A percentile compares a stretch with the other conserved stretches of the same genome.
Evolutionary conservation across 306 rosid species (phyloP).

Genomic region (Trichosanthes cucumerina): DNA sequence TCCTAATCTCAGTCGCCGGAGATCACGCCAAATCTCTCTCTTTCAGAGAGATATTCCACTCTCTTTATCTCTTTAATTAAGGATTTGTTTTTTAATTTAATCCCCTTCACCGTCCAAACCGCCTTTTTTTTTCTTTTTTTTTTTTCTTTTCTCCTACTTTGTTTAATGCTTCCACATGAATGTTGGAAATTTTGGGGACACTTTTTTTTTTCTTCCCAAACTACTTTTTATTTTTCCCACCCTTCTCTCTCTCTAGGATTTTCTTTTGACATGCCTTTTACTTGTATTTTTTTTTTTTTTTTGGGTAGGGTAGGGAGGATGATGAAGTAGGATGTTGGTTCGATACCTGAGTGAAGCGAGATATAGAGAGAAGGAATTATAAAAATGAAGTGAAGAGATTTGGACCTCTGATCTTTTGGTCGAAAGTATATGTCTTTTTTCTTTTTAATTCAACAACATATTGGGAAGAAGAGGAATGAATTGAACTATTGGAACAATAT

Average conservation of each 20-base stretch:
- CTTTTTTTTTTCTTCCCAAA: neutral
- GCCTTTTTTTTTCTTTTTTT: neutral
- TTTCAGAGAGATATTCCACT: neutral
- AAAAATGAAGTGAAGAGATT: no score
- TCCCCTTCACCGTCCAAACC: constrained; percentile 27
- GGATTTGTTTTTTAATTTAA: neutral
- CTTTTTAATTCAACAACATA: no score
- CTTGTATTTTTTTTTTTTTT: neutral
- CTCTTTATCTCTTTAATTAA: neutral
- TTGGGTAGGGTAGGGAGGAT: neutral
- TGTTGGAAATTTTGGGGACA: constrained; percentile 9
- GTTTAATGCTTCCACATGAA: neutral
- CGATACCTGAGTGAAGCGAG: no score
- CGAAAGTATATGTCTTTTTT: no score
- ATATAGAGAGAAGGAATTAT: no score
- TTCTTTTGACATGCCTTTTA: neutral
- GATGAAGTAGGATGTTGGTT: no score
- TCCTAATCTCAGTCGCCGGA: neutral
- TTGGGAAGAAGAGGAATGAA: no score
- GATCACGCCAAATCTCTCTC: constrained; percentile 3
- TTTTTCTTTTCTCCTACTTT: neutral
- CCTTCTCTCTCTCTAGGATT: neutral
- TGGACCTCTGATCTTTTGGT: no score
- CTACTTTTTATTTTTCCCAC: neutral
- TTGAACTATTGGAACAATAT: no score